Evolutionary conservation across 768 basidiomycete species (phyloP).

Genomic region (Austroboletus festivus): DNA sequence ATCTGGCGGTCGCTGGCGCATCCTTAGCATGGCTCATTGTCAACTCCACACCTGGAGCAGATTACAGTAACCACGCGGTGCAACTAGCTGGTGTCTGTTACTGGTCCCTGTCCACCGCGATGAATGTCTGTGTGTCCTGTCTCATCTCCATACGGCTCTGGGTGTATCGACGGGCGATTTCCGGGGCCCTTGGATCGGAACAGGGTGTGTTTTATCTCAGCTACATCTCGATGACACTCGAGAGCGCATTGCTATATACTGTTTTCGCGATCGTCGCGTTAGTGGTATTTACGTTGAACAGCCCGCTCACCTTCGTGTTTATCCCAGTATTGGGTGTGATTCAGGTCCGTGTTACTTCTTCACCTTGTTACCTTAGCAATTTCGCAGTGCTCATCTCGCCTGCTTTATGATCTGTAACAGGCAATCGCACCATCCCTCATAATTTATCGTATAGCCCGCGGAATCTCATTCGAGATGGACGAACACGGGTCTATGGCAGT

Average conservation of each 20-base stretch:
- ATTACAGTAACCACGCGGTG: neutral
- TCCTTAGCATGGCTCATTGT: neutral
- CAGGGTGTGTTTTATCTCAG: constrained; percentile 20
- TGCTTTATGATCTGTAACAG: no score
- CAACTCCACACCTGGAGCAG: neutral
- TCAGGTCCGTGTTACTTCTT: no score
- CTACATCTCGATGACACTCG: constrained; percentile 26
- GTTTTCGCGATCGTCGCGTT: constrained; percentile 9
- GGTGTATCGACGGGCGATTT: constrained; percentile 15
- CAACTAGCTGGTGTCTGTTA: neutral
- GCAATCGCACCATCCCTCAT: no score
- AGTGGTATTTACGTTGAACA: constrained; percentile 1
- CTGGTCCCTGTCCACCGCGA: constrained; percentile 13
- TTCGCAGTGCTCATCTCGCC: no score
- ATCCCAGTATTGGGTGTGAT: no score
- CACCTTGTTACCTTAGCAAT: no score
- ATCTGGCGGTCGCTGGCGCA: neutral
- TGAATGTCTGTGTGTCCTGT: constrained; percentile 13
- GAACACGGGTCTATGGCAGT: no score
- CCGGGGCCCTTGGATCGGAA: constrained; percentile 1
- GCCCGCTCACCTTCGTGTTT: no score
- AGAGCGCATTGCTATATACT: constrained; percentile 21
- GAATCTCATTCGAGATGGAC: no score
- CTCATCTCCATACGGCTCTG: constrained; percentile 15
- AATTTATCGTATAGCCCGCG: no score